phyloP scores from a whole-genome alignment of 1,139 yeast species.

The Debaryomyces sp. region DNA sequence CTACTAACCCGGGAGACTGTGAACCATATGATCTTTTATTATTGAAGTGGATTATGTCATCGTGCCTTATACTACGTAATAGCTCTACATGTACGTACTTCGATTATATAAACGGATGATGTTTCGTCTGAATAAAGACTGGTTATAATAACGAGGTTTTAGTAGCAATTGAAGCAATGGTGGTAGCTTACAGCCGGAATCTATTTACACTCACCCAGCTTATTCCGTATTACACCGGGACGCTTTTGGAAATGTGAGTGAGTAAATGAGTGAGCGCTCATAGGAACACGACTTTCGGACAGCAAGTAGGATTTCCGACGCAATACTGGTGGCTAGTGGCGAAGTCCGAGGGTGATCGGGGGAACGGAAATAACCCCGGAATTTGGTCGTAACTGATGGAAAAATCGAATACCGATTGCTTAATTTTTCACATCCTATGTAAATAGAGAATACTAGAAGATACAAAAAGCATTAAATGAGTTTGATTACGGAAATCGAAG shows the following conservation, averaged over 20 bases:
- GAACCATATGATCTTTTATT: conserved; percentile 6
- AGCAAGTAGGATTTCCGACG: conserved; percentile 4
- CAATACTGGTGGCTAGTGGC: background rate
- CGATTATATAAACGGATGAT: background rate
- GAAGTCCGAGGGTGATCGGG: background rate
- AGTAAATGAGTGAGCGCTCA: background rate
- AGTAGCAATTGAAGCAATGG: background rate
- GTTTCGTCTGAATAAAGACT: background rate
- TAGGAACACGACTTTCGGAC: conserved; percentile 2
- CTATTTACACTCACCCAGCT: background rate
- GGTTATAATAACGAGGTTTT: background rate
- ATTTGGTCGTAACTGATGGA: background rate
- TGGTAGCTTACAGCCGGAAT: background rate
- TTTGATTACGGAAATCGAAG: conserved; percentile 13
- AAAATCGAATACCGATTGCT: background rate
- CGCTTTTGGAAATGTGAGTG: background rate
- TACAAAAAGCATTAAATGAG: background rate
- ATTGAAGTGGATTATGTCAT: conserved; percentile 3
- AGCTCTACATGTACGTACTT: conserved; percentile 1
- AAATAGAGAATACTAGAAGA: background rate
- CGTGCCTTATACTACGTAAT: conserved; percentile 7
- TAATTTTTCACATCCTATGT: background rate
- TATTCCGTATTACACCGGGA: conserved; percentile 4
- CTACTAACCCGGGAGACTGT: conserved; percentile 11
- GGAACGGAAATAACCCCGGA: background rate